These are phyloP conservation scores for Cadophora gregata DNA, from an alignment of 2,329 filamentous ascomycete genomes.

Conservation along the genomic window DNA sequence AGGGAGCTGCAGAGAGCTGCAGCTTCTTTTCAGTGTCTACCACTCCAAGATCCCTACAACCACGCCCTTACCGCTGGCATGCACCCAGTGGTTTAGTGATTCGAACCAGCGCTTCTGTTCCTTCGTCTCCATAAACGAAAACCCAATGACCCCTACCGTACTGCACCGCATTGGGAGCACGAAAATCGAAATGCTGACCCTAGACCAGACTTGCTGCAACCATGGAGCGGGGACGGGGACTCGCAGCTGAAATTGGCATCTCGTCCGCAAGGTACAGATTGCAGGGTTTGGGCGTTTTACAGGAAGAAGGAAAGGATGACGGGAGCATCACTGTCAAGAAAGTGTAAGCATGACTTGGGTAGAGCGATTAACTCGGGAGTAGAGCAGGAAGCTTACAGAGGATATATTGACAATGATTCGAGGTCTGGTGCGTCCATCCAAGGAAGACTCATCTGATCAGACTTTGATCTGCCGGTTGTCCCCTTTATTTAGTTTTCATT, in stretches of 20 bases:
- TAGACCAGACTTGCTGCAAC: not conserved
- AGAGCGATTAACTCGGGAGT: not conserved
- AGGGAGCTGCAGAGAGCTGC: not conserved
- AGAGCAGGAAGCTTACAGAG: not conserved
- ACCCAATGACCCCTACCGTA: not conserved
- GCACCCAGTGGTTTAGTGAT: slow-evolving; percentile 5
- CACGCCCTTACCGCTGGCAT: slow-evolving; percentile 12
- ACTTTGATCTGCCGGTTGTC: not conserved
- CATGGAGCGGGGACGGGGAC: not conserved
- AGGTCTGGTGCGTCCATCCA: not conserved
- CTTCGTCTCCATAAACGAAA: not conserved
- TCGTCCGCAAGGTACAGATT: slow-evolving; percentile 13
- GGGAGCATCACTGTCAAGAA: not conserved
- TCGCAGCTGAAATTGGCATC: slow-evolving; percentile 1
- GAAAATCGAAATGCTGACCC: not conserved
- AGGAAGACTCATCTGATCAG: not conserved
- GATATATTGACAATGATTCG: not conserved
- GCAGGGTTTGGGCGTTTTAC: not conserved
- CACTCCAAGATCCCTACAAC: not conserved
- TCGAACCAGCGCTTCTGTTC: not conserved
- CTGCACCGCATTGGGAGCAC: not conserved
- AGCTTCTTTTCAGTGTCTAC: not conserved
- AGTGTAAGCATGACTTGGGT: not conserved
- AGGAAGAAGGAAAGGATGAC: not conserved
- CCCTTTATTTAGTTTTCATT: slow-evolving; percentile 12